Evolutionary conservation across 768 basidiomycete genomes (phyloP).

Genomic region (Russula earlei): DNA sequence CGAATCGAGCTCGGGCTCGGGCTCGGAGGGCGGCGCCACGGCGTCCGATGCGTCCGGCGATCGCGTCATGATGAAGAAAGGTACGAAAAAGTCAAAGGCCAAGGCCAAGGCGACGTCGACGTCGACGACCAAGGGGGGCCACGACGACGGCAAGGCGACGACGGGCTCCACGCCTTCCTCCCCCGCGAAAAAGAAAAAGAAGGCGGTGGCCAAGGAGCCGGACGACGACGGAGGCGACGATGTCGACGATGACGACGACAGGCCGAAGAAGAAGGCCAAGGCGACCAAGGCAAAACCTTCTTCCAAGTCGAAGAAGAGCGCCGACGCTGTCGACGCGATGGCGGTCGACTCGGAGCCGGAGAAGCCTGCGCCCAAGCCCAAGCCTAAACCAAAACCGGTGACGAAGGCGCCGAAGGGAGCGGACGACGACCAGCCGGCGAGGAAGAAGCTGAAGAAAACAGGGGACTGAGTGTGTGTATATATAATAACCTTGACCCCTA

Average conservation of each 20-base stretch:
- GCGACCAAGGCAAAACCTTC: slow-evolving; percentile 34
- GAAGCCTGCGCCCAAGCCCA: slow-evolving; percentile 20
- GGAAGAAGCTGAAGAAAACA: slow-evolving; percentile 66
- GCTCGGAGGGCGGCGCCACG: slow-evolving; percentile 52
- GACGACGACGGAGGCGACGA: slow-evolving; percentile 13
- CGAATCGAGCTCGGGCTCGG: slow-evolving; percentile 54
- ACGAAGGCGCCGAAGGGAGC: slow-evolving; percentile 31
- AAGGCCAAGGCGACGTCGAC: slow-evolving; percentile 34
- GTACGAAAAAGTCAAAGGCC: slow-evolving; percentile 23
- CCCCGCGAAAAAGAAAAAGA: slow-evolving; percentile 28
- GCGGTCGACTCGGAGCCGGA: slow-evolving; percentile 29
- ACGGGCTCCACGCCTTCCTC: too few species aligned
- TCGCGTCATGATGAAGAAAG: slow-evolving; percentile 44
- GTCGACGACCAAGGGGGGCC: slow-evolving; percentile 32
- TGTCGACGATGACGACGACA: slow-evolving; percentile 27
- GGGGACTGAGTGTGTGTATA: slow-evolving; percentile 28
- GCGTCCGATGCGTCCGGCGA: slow-evolving; percentile 84
- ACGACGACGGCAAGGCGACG: slow-evolving; percentile 17
- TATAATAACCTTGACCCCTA: too few species aligned
- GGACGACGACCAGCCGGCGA: slow-evolving; percentile 45
- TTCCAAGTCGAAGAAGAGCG: slow-evolving; percentile 37
- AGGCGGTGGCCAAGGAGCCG: slow-evolving; percentile 20
- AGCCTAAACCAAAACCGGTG: slow-evolving; percentile 37
- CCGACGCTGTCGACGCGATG: slow-evolving; percentile 31
- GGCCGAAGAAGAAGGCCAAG: slow-evolving; percentile 29